Conservation (phyloP, 2,329 filamentous ascomycete species). For the Plenodomus tracheiphilus region DNA sequence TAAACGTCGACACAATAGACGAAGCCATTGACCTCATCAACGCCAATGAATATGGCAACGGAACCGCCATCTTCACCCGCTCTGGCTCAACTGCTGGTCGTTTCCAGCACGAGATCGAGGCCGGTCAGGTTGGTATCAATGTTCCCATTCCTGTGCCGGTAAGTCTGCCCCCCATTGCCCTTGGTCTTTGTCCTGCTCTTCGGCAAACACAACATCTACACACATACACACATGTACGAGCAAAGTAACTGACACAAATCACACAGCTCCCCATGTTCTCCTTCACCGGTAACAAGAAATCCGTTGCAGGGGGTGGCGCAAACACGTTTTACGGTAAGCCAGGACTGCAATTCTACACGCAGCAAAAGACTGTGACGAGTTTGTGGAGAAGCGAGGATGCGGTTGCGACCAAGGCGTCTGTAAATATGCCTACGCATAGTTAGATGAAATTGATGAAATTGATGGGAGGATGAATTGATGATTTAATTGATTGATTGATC, state of each 20-base stretch:
- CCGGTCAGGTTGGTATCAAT: conserved; percentile 84
- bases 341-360: conserved; percentile 92
- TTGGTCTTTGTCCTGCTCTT: neutral
- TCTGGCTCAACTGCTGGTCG: conserved; percentile 75
- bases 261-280: conserved; percentile 63
- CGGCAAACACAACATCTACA: no score
- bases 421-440: conserved; percentile 79
- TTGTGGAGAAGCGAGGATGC: conserved; percentile 88
- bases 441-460: conserved; percentile 25
- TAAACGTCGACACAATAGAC: conserved; percentile 77
- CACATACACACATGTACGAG: neutral
- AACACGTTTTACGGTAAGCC: conserved; percentile 96
- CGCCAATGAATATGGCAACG: conserved; percentile 84
- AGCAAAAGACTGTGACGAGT: conserved; percentile 95
- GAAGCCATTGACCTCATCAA: conserved; percentile 83
- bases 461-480: neutral
- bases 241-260: neutral
- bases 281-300: conserved; percentile 77
- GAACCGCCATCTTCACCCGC: conserved; percentile 80
- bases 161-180: no score
- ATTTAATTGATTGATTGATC: neutral
- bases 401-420: conserved; percentile 79
- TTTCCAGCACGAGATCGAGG: conserved; percentile 81
- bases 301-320: conserved; percentile 85
- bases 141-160: conserved; percentile 70